phyloP scores from a whole-genome alignment of 805 yeast genomes.

The Candida boleticola region DNA sequence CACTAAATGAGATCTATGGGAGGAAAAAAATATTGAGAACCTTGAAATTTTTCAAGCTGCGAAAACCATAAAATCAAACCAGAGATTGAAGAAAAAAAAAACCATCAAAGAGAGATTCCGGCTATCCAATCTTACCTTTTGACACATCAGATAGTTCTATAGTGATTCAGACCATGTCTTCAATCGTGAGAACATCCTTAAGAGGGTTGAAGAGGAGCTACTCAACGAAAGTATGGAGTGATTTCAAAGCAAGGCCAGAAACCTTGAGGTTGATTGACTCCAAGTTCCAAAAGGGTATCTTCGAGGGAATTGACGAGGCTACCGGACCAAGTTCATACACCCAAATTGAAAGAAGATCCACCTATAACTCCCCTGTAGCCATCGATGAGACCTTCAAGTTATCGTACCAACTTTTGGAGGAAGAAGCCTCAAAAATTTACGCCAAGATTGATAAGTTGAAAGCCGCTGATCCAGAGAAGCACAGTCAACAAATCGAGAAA shows the following conservation, averaged over 20 bases:
- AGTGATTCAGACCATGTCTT: too few species aligned
- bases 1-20: too few species aligned
- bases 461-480: constrained; percentile 14
- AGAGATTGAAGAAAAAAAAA: too few species aligned
- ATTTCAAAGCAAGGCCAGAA: constrained; percentile 27
- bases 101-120: too few species aligned
- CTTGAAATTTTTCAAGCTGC: too few species aligned
- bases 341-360: constrained; percentile 38
- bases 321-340: constrained; percentile 55
- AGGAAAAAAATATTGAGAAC: too few species aligned
- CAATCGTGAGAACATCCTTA: not conserved
- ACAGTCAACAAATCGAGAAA: constrained; percentile 17
- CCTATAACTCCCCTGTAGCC: constrained; percentile 67
- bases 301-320: constrained; percentile 20
- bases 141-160: too few species aligned
- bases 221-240: constrained; percentile 30
- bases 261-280: constrained; percentile 23
- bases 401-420: constrained; percentile 59
- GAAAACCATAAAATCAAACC: too few species aligned
- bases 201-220: constrained; percentile 8
- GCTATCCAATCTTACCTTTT: too few species aligned
- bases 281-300: constrained; percentile 18
- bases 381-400: constrained; percentile 70
- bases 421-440: constrained; percentile 45
- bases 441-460: constrained; percentile 35